A percentile compares a stretch with the other conserved stretches of the same genome.
These are phyloP conservation scores for Picea sitchensis DNA, from an alignment of 75 land plant species.

Conservation along the genomic window DNA sequence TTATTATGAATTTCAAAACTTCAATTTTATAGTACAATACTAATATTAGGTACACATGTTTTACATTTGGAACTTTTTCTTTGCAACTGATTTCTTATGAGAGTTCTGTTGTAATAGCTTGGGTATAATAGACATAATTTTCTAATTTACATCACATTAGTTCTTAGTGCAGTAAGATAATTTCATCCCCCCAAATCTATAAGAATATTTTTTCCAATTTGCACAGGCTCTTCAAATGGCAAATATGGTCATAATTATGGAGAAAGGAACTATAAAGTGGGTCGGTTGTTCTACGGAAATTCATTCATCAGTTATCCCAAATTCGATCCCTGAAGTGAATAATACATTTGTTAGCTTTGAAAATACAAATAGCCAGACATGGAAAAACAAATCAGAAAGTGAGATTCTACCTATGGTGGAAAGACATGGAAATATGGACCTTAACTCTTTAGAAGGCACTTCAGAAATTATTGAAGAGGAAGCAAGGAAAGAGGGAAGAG, in stretches of 20 bases:
- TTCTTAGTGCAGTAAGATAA: neutral
- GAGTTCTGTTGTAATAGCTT: neutral
- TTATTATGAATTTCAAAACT: neutral
- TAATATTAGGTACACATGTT: neutral
- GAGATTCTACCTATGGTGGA: slow-evolving; percentile 10
- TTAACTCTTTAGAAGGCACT: slow-evolving; percentile 14
- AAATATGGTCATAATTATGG: slow-evolving; percentile 79
- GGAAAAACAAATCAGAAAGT: neutral
- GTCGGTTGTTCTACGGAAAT: slow-evolving; percentile 36
- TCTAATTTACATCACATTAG: neutral
- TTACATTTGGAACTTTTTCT: neutral
- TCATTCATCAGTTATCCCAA: neutral
- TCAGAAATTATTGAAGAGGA: slow-evolving; percentile 50
- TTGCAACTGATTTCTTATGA: neutral
- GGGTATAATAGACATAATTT: neutral
- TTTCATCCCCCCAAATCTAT: neutral
- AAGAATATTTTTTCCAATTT: slow-evolving; percentile 4
- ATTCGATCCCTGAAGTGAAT: neutral
- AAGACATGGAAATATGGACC: slow-evolving; percentile 5
- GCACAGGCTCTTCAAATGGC: slow-evolving; percentile 75
- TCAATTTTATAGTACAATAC: neutral
- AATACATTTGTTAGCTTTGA: neutral
- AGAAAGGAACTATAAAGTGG: slow-evolving; percentile 72
- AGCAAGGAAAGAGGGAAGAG: slow-evolving; percentile 60
- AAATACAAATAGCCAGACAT: slow-evolving; percentile 1